Evolutionary conservation across 805 yeast genomes (phyloP).

Genomic region (Metschnikowia lochheadii): DNA sequence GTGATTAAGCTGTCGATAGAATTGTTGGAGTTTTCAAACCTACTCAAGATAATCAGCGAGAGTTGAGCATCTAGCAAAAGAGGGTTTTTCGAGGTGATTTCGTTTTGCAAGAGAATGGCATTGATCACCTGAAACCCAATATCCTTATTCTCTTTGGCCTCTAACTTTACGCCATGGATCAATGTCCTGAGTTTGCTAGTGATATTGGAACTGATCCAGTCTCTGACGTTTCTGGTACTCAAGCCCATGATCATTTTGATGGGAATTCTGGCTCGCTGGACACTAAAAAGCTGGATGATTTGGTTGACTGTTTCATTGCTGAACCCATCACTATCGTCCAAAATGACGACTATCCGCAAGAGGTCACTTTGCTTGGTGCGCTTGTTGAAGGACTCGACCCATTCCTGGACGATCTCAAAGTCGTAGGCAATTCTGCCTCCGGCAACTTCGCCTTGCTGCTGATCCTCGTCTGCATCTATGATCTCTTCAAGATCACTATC

Average conservation of each 20-base stretch:
- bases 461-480: conserved; percentile 17
- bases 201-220: conserved; percentile 35
- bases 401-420: conserved; percentile 32
- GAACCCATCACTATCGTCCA: conserved; percentile 38
- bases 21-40: conserved; percentile 38
- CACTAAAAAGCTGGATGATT: conserved; percentile 28
- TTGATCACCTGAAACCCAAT: conserved; percentile 33
- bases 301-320: conserved; percentile 34
- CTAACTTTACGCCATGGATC: conserved; percentile 30
- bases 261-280: conserved; percentile 26
- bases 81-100: conserved; percentile 18
- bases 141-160: conserved; percentile 28
- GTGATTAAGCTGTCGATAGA: conserved; percentile 38
- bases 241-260: conserved; percentile 35
- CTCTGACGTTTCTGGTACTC: conserved; percentile 31
- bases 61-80: conserved; percentile 24
- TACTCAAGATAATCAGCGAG: conserved; percentile 26
- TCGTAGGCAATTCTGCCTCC: conserved; percentile 32
- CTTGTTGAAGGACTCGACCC: conserved; percentile 20
- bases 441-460: conserved; percentile 14
- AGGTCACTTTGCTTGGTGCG: conserved; percentile 6
- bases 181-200: conserved; percentile 27
- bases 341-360: conserved; percentile 23
- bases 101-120: conserved; percentile 29
- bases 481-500: conserved; percentile 7